Base-by-base conservation (phyloP, 306 rosid species). In the Vigna unguiculata region DNA sequence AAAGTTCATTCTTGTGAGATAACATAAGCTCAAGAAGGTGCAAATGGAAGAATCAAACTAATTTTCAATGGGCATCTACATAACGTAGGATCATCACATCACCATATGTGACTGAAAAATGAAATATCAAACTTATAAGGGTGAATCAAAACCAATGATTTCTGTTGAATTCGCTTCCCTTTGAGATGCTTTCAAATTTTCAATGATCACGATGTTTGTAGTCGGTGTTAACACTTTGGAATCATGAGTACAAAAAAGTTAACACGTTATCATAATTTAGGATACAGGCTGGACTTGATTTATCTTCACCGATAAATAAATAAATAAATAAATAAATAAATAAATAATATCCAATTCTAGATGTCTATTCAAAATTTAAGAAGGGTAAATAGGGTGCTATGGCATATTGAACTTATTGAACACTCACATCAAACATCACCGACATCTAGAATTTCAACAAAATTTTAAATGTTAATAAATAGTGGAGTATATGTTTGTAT, bases 181-280 rank as follows among this genome's bases (percentile, higher is more conserved):
- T 75, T 10, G 52, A 41, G 73, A 69, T 75, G 69, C 72, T 52
- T 69, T 81, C 22, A 38, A 64, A 0, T 66, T 57, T 73, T 73
- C 76, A 75, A 34, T 72, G 67, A 74, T 65, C 61, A 53, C 3
- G 9, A 67, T 63, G 45, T 34, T 34, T 43, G 36, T 72, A 52
- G 67, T 54, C 58, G 61, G 79, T 70, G 76, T 75, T 60, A 22
- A 69, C 59, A 64, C 78, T 62, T 61, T 62, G 55, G 83, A 75
- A 70, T 70, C 66, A 54, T 55, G 81, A 59, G 6, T 66, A 36
- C 32, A 32, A 61, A 78, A 71, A 68, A n/a, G 24, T 34, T 49
- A 47, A 46, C n/a, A 45, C 6, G 11, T 19, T 16, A 16, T 41
- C 38, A 73, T 67, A 34, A 65, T 28, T 55, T 51, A 71, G 62